These are phyloP conservation scores for Venturia aucupariae DNA, from an alignment of 2,329 filamentous ascomycete genomes.

Conservation along the genomic window DNA sequence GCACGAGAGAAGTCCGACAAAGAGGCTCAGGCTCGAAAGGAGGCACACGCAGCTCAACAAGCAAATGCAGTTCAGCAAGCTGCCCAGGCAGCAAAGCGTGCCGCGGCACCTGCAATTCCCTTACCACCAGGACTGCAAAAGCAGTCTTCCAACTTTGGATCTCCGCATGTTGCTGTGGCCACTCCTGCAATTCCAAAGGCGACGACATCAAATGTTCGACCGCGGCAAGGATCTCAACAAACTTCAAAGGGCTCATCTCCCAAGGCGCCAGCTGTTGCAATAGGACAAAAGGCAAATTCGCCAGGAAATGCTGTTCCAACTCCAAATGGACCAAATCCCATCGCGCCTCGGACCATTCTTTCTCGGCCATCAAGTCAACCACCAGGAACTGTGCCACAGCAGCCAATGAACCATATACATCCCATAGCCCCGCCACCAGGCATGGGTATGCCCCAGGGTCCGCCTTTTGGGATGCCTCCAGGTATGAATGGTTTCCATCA, in stretches of 20 bases:
- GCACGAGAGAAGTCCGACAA: slow-evolving; percentile 53
- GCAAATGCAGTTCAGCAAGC: slow-evolving; percentile 22
- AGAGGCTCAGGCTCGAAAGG: slow-evolving; percentile 28
- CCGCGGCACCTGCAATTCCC: slow-evolving; percentile 49
- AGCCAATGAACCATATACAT: background rate
- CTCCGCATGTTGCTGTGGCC: slow-evolving; percentile 69
- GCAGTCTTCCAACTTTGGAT: slow-evolving; percentile 51
- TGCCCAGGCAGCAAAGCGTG: slow-evolving; percentile 40
- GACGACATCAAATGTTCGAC: slow-evolving; percentile 61
- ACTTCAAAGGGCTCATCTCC: slow-evolving; percentile 61
- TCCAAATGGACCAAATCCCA: slow-evolving; percentile 47
- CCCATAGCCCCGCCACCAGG: slow-evolving; percentile 43
- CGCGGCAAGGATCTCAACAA: slow-evolving; percentile 71
- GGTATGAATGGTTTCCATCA: slow-evolving; percentile 43
- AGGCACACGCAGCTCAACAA: slow-evolving; percentile 24
- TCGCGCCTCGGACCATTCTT: slow-evolving; percentile 10
- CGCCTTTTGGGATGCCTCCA: slow-evolving; percentile 34
- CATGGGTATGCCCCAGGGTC: slow-evolving; percentile 46
- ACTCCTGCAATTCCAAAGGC: slow-evolving; percentile 77
- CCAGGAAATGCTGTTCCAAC: slow-evolving; percentile 53
- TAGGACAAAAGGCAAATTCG: slow-evolving; percentile 43
- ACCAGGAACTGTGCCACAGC: slow-evolving; percentile 2
- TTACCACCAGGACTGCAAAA: slow-evolving; percentile 46
- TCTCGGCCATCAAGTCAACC: slow-evolving; percentile 12
- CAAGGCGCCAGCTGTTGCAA: slow-evolving; percentile 51